Evolutionary conservation across 2,329 filamentous ascomycete species (phyloP).

Genomic region (Diaporthe sp.): DNA sequence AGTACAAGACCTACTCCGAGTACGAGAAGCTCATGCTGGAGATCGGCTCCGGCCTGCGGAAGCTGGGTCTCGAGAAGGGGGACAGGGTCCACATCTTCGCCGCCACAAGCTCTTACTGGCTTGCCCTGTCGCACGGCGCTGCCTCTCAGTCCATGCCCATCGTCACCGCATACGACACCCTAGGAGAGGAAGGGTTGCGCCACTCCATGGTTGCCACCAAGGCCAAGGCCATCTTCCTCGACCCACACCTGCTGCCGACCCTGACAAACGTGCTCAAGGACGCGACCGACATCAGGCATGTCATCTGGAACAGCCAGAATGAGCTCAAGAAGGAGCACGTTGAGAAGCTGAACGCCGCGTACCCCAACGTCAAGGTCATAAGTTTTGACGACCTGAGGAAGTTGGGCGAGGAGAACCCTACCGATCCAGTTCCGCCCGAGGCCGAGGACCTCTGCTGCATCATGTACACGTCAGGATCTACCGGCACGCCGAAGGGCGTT

Average conservation of each 20-base stretch:
- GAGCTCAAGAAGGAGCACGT: conserved; percentile 65
- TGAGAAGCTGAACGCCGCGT: conserved; percentile 65
- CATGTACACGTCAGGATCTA: conserved; percentile 83
- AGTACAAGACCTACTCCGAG: conserved; percentile 82
- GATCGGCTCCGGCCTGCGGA: conserved; percentile 78
- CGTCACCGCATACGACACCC: conserved; percentile 87
- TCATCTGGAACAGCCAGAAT: conserved; percentile 70
- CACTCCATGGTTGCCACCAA: conserved; percentile 81
- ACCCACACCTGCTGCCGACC: conserved; percentile 77
- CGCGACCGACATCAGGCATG: conserved; percentile 63
- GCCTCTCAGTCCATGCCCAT: conserved; percentile 85
- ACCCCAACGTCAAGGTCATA: conserved; percentile 61
- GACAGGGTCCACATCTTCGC: conserved; percentile 86
- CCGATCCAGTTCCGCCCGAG: conserved; percentile 77
- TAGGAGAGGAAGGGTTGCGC: conserved; percentile 81
- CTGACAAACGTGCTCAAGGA: conserved; percentile 67
- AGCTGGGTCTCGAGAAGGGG: conserved; percentile 78
- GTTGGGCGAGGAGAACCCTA: conserved; percentile 72
- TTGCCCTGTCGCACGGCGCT: conserved; percentile 65
- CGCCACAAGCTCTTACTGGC: conserved; percentile 74
- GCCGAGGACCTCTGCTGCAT: conserved; percentile 84
- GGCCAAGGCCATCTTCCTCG: conserved; percentile 80
- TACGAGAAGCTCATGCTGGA: conserved; percentile 80
- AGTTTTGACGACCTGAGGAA: conserved; percentile 66
- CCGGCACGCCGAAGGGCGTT: conserved; percentile 86